Evolutionary conservation across 2,329 filamentous ascomycete genomes (phyloP).

Genomic region (Nigrospora sphaerica): DNA sequence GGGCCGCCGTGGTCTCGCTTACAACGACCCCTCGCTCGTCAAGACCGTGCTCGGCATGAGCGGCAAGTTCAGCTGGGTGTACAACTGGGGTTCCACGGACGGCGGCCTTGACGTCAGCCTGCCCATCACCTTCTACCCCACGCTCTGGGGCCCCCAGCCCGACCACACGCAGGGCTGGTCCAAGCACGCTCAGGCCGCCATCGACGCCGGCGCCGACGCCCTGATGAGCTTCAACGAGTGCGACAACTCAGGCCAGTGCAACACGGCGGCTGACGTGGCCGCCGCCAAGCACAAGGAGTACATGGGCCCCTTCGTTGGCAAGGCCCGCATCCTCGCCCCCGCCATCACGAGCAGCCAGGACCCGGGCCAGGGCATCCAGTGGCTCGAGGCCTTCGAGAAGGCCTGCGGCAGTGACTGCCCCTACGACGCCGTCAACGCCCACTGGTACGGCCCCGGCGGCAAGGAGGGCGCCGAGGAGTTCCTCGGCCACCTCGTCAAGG

Average conservation of each 20-base stretch:
- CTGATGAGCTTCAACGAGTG: slow-evolving; percentile 69
- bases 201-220: slow-evolving; percentile 45
- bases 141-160: slow-evolving; percentile 49
- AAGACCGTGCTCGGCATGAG: slow-evolving; percentile 11
- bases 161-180: slow-evolving; percentile 43
- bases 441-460: slow-evolving; percentile 53
- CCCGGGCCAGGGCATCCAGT: slow-evolving; percentile 44
- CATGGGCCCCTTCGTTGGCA: slow-evolving; percentile 48
- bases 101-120: slow-evolving; percentile 25
- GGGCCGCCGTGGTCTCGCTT: slow-evolving; percentile 22
- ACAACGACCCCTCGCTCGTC: slow-evolving; percentile 22
- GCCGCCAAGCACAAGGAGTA: slow-evolving; percentile 44
- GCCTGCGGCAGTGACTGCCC: slow-evolving; percentile 44
- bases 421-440: slow-evolving; percentile 54
- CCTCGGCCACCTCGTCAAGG: slow-evolving; percentile 43
- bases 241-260: slow-evolving; percentile 53
- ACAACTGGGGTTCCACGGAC: slow-evolving; percentile 22
- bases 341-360: slow-evolving; percentile 54
- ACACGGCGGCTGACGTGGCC: slow-evolving; percentile 44
- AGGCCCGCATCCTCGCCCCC: slow-evolving; percentile 49
- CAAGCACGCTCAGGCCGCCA: slow-evolving; percentile 39
- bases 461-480: slow-evolving; percentile 38
- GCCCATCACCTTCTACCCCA: slow-evolving; percentile 55
- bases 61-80: slow-evolving; percentile 21
- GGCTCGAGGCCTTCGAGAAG: slow-evolving; percentile 45